Evolutionary conservation across 1,139 yeast genomes (phyloP), one percentile per base, ranked within the genome.

Genomic region (Debaryomycetaceae sp.): DNA sequence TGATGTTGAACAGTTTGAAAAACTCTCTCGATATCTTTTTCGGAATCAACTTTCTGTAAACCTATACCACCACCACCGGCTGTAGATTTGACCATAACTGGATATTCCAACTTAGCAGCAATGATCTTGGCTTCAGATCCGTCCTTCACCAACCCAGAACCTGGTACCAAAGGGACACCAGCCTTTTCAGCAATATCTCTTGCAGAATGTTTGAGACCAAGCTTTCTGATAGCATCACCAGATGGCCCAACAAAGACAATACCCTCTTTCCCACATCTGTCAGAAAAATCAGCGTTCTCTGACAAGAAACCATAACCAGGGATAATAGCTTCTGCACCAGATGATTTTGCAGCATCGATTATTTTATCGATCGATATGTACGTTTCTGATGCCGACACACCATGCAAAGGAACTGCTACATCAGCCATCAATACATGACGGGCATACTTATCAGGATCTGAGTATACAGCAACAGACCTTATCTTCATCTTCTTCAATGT

Each of bases 61-160:
- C 99, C 99, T 59, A 91, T 93, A 67, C 99, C 99, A 65, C 99
- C 99, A 58, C 99, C 99, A 63, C 99, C 99, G 34, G 98, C 98
- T 49, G 98, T 91, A 20, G 96, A 87, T 68, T 93, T 93, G 44
- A 93, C 87, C 98, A 93, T 93, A 38, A 93, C 80, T 24, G 99
- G 98, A 59, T 88, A 93, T 50, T 83, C 89, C 45, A 93, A 75
- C 54, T 80, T 71, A 22, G 79, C 83, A n/a, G 97, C 98, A 51
- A 85, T 79, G 48, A 70, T 75, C 47, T 75, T 72, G 4, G 98
- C 98, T 57, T 87, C 96, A 20, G 76, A 76, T 6, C 89, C 76
- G 49, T 80, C 71, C 4, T 78, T 72, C 36, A 93, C 81, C 52
- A 93, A 76, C 6, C 88, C 95, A 9, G 97, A 86, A 39, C 99